A percentile compares a stretch with the other conserved stretches of the same genome.
phyloP scores from a whole-genome alignment of 257 asterid species.

The Jasminum sambac region DNA sequence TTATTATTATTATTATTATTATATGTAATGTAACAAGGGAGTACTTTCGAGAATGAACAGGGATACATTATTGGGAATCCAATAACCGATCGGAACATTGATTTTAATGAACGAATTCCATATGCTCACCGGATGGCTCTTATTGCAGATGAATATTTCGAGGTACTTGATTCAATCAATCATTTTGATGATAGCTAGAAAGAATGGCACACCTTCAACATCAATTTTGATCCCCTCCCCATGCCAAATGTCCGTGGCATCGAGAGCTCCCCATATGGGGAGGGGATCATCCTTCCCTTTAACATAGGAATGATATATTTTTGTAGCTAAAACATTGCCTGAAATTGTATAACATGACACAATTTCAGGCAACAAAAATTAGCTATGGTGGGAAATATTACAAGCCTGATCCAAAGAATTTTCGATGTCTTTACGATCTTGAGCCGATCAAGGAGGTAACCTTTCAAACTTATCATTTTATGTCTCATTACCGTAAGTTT shows the following conservation, averaged over 20 bases:
- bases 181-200: neutral
- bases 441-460: slow-evolving; percentile 13
- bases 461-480: neutral
- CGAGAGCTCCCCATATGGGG: no score
- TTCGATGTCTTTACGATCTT: slow-evolving; percentile 26
- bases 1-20: no score
- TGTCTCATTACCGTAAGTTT: neutral
- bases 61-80: slow-evolving; percentile 31
- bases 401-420: slow-evolving; percentile 22
- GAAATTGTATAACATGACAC: neutral
- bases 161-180: slow-evolving; percentile 15
- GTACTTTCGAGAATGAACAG: slow-evolving; percentile 2
- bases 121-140: slow-evolving; percentile 25
- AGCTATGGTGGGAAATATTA: slow-evolving; percentile 31
- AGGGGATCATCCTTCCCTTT: no score
- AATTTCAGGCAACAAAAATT: slow-evolving; percentile 28
- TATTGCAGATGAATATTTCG: slow-evolving; percentile 21
- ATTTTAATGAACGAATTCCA: slow-evolving; percentile 8
- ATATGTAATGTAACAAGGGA: neutral
- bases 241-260: no score
- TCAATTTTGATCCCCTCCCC: no score
- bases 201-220: neutral
- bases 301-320: no score
- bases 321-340: neutral
- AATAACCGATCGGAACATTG: neutral